Percentiles rank a stretch among this genome's conserved stretches.
Evolutionary conservation across 768 basidiomycete species (phyloP).

Genomic region (Mycena galopus): DNA sequence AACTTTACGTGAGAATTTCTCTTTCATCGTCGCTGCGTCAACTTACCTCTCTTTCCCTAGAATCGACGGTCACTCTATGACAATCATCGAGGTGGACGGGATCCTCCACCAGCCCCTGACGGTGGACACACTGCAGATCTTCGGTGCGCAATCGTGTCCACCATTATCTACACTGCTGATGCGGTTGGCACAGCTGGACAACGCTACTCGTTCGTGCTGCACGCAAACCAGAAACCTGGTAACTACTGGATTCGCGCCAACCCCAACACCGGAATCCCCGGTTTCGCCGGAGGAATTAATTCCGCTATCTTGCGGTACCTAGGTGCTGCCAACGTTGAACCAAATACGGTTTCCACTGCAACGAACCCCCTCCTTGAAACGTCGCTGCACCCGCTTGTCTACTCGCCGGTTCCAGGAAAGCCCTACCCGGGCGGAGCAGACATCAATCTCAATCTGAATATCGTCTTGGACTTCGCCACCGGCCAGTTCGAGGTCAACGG

Average conservation of each 20-base stretch:
- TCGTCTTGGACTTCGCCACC: no score
- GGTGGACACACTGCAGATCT: constrained; percentile 55
- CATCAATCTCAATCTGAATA: constrained; percentile 52
- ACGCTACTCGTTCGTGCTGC: constrained; percentile 59
- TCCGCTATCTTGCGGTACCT: constrained; percentile 58
- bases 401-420: constrained; percentile 47
- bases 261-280: constrained; percentile 43
- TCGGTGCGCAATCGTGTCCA: constrained; percentile 39
- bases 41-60: constrained; percentile 48
- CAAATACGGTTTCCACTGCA: constrained; percentile 48
- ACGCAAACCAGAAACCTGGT: constrained; percentile 49
- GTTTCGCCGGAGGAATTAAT: constrained; percentile 53
- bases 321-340: constrained; percentile 47
- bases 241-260: constrained; percentile 62
- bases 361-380: constrained; percentile 51
- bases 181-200: constrained; percentile 46
- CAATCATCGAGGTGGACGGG: constrained; percentile 48
- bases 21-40: neutral
- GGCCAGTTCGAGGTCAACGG: constrained; percentile 49
- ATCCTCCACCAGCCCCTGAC: constrained; percentile 51
- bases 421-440: constrained; percentile 57
- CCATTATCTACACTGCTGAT: constrained; percentile 34
- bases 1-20: constrained; percentile 45
- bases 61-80: constrained; percentile 60
- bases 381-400: constrained; percentile 50